phyloP scores from a whole-genome alignment of 2,329 filamentous ascomycete genomes.

The Botrytis medusae region DNA sequence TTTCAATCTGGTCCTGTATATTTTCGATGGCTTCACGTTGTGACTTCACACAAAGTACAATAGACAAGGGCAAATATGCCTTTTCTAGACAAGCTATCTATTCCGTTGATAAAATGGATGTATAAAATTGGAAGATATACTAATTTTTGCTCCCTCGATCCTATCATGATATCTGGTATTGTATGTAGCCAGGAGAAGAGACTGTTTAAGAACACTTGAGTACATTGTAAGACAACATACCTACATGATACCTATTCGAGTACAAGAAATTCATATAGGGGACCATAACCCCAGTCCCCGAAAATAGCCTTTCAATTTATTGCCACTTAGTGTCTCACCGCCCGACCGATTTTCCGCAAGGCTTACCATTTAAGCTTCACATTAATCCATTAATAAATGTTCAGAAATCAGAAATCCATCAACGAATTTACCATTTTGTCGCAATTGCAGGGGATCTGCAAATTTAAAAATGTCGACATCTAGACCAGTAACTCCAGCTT shows the following conservation, averaged over 20 bases:
- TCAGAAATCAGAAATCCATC: background rate
- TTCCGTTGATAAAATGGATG: background rate
- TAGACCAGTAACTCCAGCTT: constrained; percentile 37
- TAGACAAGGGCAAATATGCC: background rate
- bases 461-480: constrained; percentile 34
- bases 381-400: constrained; percentile 2
- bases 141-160: background rate
- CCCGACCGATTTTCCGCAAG: constrained; percentile 20
- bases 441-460: constrained; percentile 8
- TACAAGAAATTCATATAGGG: constrained; percentile 6
- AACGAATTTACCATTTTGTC: constrained; percentile 19
- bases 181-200: background rate
- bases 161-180: background rate
- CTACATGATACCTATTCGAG: background rate
- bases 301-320: constrained; percentile 16
- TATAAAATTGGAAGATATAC: background rate
- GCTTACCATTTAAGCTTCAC: constrained; percentile 16
- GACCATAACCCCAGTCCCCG: background rate
- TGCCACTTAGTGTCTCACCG: constrained; percentile 14
- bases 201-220: background rate
- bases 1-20: background rate
- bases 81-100: background rate
- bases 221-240: background rate
- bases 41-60: background rate
- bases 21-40: background rate